Percentiles rank a stretch among this genome's conserved stretches.
Evolutionary conservation across 345 rosid genomes (phyloP).

Genomic region (rapeseed (Brassica napus)): Da-Ae NC_063445.1:16391001-16391500

Average conservation of each 20-base stretch:
- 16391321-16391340: conserved; percentile 74
- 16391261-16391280: neutral
- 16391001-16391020: conserved; percentile 12
- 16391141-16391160: conserved; percentile 66
- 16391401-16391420: neutral
- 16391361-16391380: conserved; percentile 81
- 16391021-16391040: conserved; percentile 50
- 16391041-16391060: conserved; percentile 54
- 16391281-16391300: conserved; percentile 58
- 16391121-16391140: neutral
- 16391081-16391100: conserved; percentile 40
- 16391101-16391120: neutral
- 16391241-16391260: neutral
- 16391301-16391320: conserved; percentile 42
- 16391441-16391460: conserved; percentile 61
- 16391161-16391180: conserved; percentile 58
- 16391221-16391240: neutral
- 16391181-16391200: conserved; percentile 70
- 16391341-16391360: conserved; percentile 91
- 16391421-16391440: neutral
- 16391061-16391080: conserved; percentile 57
- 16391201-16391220: conserved; percentile 56
- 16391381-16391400: neutral
- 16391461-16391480: conserved; percentile 88
- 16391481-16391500: conserved; percentile 83